Evolutionary conservation across 176 grass and related monocot species (phyloP).

Genomic region (Oropetium thomaeum): DNA sequence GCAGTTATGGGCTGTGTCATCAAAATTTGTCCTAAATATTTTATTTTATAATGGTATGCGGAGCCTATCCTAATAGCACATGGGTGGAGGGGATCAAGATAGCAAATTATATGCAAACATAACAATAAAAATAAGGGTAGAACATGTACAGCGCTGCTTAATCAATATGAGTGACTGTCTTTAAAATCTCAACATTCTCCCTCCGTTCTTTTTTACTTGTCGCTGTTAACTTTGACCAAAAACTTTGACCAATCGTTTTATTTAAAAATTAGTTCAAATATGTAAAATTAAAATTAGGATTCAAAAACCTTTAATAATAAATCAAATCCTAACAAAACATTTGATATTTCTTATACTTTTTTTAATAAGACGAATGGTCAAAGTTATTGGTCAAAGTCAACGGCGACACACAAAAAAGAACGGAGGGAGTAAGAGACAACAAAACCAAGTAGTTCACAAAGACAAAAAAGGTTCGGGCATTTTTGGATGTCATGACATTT

Average conservation of each 20-base stretch:
- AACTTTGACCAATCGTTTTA: too few species aligned
- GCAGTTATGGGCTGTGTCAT: background rate
- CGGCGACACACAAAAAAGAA: too few species aligned
- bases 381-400: too few species aligned
- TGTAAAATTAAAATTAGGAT: too few species aligned
- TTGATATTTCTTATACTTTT: too few species aligned
- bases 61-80: background rate
- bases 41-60: background rate
- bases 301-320: too few species aligned
- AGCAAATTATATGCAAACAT: background rate
- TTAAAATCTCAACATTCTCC: background rate
- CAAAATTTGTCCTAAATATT: background rate
- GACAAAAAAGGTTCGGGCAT: background rate
- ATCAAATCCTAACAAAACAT: too few species aligned
- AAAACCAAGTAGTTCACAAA: constrained; percentile 7
- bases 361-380: too few species aligned
- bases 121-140: background rate
- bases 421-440: too few species aligned
- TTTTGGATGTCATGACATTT: background rate
- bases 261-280: too few species aligned
- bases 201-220: too few species aligned
- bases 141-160: background rate
- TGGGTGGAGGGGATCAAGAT: background rate
- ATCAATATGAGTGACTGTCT: background rate
- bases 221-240: too few species aligned